phyloP scores from a whole-genome alignment of 371 early-diverging fungal genomes.

The Chytridium lagenaria region DNA sequence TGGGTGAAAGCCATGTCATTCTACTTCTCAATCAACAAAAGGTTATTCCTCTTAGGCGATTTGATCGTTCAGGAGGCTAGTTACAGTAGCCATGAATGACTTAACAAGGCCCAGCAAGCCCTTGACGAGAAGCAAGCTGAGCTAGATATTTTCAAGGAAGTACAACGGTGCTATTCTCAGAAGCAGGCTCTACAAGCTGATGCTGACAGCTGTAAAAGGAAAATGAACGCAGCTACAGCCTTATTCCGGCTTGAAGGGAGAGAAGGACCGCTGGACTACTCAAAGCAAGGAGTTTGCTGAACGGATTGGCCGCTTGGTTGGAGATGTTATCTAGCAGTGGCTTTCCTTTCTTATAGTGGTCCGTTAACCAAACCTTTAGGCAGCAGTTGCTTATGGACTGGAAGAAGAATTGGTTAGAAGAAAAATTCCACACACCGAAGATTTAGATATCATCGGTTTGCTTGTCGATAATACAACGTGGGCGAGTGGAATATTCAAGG shows the following conservation, averaged over 20 bases:
- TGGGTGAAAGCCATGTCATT: slow-evolving; percentile 66
- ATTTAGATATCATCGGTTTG: slow-evolving; percentile 61
- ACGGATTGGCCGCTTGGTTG: slow-evolving; percentile 62
- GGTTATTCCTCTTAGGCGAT: slow-evolving; percentile 67
- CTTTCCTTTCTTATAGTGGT: slow-evolving; percentile 65
- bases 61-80: slow-evolving; percentile 64
- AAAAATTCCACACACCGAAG: slow-evolving; percentile 64
- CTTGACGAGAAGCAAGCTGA: slow-evolving; percentile 70
- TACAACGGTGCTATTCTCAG: slow-evolving; percentile 58
- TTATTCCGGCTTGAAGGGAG: slow-evolving; percentile 65
- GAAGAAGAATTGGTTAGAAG: slow-evolving; percentile 57
- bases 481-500: slow-evolving; percentile 74
- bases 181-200: slow-evolving; percentile 67
- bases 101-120: slow-evolving; percentile 59
- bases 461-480: slow-evolving; percentile 66
- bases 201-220: slow-evolving; percentile 65
- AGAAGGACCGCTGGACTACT: slow-evolving; percentile 68
- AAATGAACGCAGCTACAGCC: slow-evolving; percentile 67
- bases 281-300: slow-evolving; percentile 66
- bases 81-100: slow-evolving; percentile 60
- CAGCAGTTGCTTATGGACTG: slow-evolving; percentile 55
- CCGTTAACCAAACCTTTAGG: slow-evolving; percentile 67
- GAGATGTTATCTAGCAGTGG: slow-evolving; percentile 62
- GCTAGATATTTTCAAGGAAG: slow-evolving; percentile 62
- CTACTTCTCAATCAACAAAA: slow-evolving; percentile 68